Evolutionary conservation across 2,329 filamentous ascomycete genomes (phyloP).

Genomic region (Purpureocillium takamizusanense): DNA sequence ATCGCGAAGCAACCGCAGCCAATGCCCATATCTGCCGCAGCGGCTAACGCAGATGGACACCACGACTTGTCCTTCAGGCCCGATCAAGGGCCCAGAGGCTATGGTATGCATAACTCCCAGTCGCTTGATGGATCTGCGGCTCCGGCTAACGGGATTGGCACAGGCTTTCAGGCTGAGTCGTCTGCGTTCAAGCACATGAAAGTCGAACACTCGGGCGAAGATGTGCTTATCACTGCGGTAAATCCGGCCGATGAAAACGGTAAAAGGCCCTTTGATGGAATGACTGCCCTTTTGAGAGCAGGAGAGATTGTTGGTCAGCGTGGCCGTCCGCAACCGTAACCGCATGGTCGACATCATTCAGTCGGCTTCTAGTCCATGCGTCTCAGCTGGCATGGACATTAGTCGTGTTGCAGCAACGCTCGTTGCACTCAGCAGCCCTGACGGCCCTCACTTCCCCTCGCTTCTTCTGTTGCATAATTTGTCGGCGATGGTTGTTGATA

Average conservation of each 20-base stretch:
- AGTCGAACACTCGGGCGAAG: conserved; percentile 17
- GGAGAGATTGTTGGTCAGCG: conserved; percentile 49
- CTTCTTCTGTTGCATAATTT: background rate
- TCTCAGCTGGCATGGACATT: too few relatives aligned
- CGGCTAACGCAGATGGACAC: conserved; percentile 14
- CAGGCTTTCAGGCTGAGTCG: conserved; percentile 23
- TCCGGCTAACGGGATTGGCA: conserved; percentile 18
- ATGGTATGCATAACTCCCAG: conserved; percentile 20
- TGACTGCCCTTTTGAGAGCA: conserved; percentile 48
- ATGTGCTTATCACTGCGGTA: conserved; percentile 21
- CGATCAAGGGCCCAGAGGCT: conserved; percentile 18
- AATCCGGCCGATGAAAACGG: conserved; percentile 12
- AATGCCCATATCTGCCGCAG: conserved; percentile 4
- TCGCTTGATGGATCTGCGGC: conserved; percentile 7
- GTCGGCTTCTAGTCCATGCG: too few relatives aligned
- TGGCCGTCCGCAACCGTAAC: conserved; percentile 6
- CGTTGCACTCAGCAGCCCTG: too few relatives aligned
- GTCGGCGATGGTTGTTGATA: too few relatives aligned
- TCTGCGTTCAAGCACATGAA: conserved; percentile 22
- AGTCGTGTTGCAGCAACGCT: too few relatives aligned
- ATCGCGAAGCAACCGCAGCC: conserved; percentile 7
- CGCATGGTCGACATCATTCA: too few relatives aligned
- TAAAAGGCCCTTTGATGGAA: conserved; percentile 37
- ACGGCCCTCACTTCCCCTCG: background rate
- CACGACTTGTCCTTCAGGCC: conserved; percentile 12